Conservation (phyloP, 2,329 filamentous ascomycete species). For the Cytospora paraplurivora region DNA sequence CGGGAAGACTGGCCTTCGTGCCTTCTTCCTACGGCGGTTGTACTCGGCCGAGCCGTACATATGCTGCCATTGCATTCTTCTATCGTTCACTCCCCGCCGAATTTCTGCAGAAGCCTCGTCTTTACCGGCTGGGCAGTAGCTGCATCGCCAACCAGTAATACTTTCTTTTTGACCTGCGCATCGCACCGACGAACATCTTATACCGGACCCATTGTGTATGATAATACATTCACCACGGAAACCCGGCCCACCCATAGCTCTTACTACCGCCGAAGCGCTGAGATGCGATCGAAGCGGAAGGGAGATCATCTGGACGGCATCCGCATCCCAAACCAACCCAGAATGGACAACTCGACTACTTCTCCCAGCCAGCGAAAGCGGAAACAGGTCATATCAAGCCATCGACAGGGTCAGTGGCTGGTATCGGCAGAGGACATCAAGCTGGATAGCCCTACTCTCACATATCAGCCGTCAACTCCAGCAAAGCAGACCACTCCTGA, state of each 20-base stretch:
- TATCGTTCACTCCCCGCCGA: background rate
- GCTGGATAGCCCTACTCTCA: background rate
- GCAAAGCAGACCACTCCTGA: background rate
- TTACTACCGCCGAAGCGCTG: background rate
- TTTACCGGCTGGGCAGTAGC: background rate
- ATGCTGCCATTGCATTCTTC: background rate
- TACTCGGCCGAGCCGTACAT: background rate
- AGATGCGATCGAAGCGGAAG: background rate
- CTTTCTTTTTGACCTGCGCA: background rate
- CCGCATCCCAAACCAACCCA: background rate
- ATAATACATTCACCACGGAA: background rate
- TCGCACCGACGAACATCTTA: background rate
- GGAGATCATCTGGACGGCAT: background rate
- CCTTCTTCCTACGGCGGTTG: background rate
- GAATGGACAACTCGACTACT: background rate
- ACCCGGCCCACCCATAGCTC: background rate
- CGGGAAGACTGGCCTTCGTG: background rate
- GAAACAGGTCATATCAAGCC: background rate
- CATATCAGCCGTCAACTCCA: background rate
- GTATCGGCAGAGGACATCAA: background rate
- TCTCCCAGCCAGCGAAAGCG: background rate
- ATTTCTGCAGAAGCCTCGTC: too few species aligned
- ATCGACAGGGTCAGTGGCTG: background rate
- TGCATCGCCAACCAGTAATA: background rate
- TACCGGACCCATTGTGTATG: background rate